Base-by-base conservation (phyloP, 306 rosid species). In the Trifolium repens region DNA sequence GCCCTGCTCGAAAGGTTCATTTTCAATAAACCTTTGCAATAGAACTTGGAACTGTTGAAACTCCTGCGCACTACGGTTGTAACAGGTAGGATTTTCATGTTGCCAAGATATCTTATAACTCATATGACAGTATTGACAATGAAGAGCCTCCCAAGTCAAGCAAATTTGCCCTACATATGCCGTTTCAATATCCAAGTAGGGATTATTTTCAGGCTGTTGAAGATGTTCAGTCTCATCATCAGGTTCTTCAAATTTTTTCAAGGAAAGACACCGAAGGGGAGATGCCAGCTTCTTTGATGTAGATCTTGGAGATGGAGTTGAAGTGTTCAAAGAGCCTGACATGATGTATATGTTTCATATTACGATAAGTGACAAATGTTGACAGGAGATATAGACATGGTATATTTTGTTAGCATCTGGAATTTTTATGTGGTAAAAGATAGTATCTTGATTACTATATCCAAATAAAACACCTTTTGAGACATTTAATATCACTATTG, bases 91-190 rank as follows among this genome's bases (percentile, higher is more conserved):
- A 84, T 81, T 86, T 72, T 91, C 96, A 50, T 89, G 91, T 84
- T 91, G 96, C 89, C 94, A 90, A 11, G 84, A 69, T 85, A 91
- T 86, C 84, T 90, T 86, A 72, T 88, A 94, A 84, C 81, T 86
- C 74, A 87, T 82, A 63, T 94, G 97, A 69, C 89, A 90, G 86
- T 86, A 91, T 74, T 91, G 98, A 78, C 98, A 94, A 61, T 94
- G 98, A 77, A 94, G 96, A 24, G 96, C 97, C 79, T 94, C 98
- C 98, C 98, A 94, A 55, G 97, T 86, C 89, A 91, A 87, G 86
- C 96, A 87, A 26, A 90, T 77, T 81, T 94, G 98, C 82, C 91
- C 98, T n/a, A 89, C 91, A 73, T 94, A 94, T 42, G 98, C 91
- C 32, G 89, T 94, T 67, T 94, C 97, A 52, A 94, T 81, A 69